Conservation (phyloP, 352 stramenopile genomes). For the Phytopythium litorale region DNA sequence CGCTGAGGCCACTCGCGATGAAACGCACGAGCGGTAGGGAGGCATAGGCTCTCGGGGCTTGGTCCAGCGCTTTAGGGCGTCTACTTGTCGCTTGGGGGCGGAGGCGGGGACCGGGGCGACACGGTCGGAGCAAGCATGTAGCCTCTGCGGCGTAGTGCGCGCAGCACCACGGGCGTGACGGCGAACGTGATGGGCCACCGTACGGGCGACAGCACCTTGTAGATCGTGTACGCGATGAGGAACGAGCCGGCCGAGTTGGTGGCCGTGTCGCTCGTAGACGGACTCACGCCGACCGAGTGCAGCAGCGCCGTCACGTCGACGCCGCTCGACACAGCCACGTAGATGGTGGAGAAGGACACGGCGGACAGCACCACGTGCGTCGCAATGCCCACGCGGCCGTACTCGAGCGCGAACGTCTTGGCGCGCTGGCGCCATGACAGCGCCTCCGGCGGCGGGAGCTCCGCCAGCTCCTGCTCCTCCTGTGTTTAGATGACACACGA, state of each 20-base stretch:
- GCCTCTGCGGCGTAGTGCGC: conserved; percentile 57
- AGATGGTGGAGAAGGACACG: conserved; percentile 74
- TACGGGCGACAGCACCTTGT: conserved; percentile 73
- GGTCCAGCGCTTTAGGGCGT: background rate
- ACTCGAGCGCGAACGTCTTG: conserved; percentile 82
- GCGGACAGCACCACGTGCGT: conserved; percentile 77
- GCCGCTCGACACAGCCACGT: conserved; percentile 60
- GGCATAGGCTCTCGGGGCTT: background rate
- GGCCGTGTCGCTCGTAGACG: conserved; percentile 32
- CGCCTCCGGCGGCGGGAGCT: conserved; percentile 6
- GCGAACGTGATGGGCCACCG: conserved; percentile 81
- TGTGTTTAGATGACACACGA: background rate
- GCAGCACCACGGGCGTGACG: conserved; percentile 72
- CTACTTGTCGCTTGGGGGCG: conserved; percentile 10
- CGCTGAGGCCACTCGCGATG: background rate
- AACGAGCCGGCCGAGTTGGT: conserved; percentile 67
- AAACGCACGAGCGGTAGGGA: background rate
- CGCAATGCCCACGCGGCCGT: conserved; percentile 69
- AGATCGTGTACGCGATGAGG: conserved; percentile 81
- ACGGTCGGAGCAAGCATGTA: conserved; percentile 54
- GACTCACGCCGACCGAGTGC: conserved; percentile 36
- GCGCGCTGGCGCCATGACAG: conserved; percentile 61
- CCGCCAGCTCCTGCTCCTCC: conserved; percentile 17
- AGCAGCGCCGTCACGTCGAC: conserved; percentile 61
- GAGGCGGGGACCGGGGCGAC: conserved; percentile 16